Conservation (phyloP, 208 protist genomes). For the Angomonas desouzai region DNA sequence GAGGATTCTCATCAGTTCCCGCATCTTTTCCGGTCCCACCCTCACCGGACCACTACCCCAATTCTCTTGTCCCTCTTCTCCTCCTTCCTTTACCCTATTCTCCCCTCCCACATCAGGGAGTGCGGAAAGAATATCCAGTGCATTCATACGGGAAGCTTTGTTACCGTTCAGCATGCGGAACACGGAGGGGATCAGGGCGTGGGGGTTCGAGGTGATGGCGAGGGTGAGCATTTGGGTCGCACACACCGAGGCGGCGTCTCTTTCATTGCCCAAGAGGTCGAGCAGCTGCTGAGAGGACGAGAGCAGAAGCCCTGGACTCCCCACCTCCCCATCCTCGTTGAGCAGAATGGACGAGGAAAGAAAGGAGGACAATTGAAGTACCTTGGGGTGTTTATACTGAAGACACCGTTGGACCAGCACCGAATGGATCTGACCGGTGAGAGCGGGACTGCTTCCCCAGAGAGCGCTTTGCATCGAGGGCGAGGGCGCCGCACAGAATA, state of each 20-base stretch:
- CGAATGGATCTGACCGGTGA: slow-evolving; percentile 70
- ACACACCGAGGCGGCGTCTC: slow-evolving; percentile 68
- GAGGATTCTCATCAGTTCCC: slow-evolving; percentile 58
- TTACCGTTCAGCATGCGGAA: slow-evolving; percentile 69
- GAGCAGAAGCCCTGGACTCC: slow-evolving; percentile 24
- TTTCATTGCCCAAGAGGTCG: slow-evolving; percentile 52
- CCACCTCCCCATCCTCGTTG: neutral
- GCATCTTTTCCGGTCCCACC: slow-evolving; percentile 17
- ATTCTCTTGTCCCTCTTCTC: neutral
- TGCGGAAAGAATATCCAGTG: slow-evolving; percentile 60
- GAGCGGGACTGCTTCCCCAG: slow-evolving; percentile 36
- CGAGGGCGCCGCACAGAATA: slow-evolving; percentile 41
- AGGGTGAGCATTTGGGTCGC: slow-evolving; percentile 57
- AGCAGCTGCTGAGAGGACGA: slow-evolving; percentile 73
- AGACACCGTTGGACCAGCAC: slow-evolving; percentile 66
- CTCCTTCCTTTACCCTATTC: neutral
- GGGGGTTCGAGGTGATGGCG: slow-evolving; percentile 51
- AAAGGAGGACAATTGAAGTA: slow-evolving; percentile 57
- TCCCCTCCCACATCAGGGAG: slow-evolving; percentile 34
- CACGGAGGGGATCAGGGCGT: slow-evolving; percentile 62
- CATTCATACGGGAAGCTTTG: slow-evolving; percentile 46
- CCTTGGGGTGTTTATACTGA: slow-evolving; percentile 37
- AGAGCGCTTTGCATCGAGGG: slow-evolving; percentile 37
- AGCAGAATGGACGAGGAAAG: slow-evolving; percentile 54
- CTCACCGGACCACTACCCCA: neutral